A percentile compares a stretch with the other conserved stretches of the same genome.
Evolutionary conservation across 805 yeast species (phyloP).

Genomic region (Ogataea siamensis): DNA sequence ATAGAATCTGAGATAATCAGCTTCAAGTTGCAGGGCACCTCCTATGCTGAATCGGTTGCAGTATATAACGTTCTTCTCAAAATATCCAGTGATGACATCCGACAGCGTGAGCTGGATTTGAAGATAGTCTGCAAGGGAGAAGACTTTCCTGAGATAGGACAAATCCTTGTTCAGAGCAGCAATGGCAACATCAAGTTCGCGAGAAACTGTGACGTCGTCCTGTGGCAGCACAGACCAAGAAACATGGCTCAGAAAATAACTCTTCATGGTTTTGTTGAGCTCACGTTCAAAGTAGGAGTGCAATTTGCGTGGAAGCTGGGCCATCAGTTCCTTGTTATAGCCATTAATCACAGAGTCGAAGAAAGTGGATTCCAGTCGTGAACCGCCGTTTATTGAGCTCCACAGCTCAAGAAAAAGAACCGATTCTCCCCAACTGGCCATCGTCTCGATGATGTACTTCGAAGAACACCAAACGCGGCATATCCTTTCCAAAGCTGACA

Average conservation of each 20-base stretch:
- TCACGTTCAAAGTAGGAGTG: slow-evolving; percentile 35
- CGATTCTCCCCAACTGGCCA: slow-evolving; percentile 44
- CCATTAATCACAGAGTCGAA: slow-evolving; percentile 43
- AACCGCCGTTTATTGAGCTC: slow-evolving; percentile 30
- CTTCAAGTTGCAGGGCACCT: slow-evolving; percentile 37
- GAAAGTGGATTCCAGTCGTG: slow-evolving; percentile 35
- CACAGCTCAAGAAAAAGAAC: slow-evolving; percentile 42
- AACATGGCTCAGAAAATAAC: slow-evolving; percentile 32
- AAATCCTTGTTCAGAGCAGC: slow-evolving; percentile 30
- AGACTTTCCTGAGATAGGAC: slow-evolving; percentile 29
- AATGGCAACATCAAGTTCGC: slow-evolving; percentile 29
- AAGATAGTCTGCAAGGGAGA: slow-evolving; percentile 32
- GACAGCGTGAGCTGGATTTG: slow-evolving; percentile 29
- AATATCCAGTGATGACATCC: slow-evolving; percentile 32
- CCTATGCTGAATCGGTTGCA: slow-evolving; percentile 35
- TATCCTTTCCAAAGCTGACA: slow-evolving; percentile 36
- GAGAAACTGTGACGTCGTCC: slow-evolving; percentile 13
- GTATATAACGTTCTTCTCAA: slow-evolving; percentile 38
- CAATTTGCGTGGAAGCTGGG: slow-evolving; percentile 31
- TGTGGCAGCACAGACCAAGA: slow-evolving; percentile 26
- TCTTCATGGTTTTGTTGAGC: slow-evolving; percentile 36
- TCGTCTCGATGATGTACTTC: slow-evolving; percentile 35
- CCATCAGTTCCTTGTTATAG: slow-evolving; percentile 33
- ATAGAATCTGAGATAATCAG: slow-evolving; percentile 36
- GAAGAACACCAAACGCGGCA: slow-evolving; percentile 41